These are phyloP conservation scores for Wickerhamomyces sp. DNA, from an alignment of 1,139 yeast genomes.

Conservation along the genomic window DNA sequence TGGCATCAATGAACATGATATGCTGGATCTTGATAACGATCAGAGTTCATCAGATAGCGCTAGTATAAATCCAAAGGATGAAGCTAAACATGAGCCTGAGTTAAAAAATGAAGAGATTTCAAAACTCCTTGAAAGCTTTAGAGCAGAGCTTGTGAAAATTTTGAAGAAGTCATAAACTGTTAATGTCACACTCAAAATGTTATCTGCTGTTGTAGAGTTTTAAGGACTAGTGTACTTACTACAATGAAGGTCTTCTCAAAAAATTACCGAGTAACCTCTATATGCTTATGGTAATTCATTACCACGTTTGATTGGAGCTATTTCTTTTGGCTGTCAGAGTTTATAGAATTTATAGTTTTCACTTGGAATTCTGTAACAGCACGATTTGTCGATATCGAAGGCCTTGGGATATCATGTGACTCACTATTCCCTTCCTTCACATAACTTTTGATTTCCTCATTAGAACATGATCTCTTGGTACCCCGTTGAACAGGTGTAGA, in stretches of 20 bases:
- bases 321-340: conserved; percentile 3
- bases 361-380: conserved; percentile 16
- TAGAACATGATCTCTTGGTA: conserved; percentile 11
- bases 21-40: conserved; percentile 51
- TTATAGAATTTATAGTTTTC: conserved; percentile 8
- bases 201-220: too few species aligned
- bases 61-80: conserved; percentile 15
- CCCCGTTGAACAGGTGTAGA: too few species aligned
- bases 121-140: conserved; percentile 11
- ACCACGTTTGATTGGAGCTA: background rate
- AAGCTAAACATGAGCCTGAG: conserved; percentile 1
- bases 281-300: background rate
- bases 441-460: conserved; percentile 9
- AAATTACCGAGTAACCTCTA: too few species aligned
- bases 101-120: conserved; percentile 10
- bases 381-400: conserved; percentile 8
- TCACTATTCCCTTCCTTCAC: conserved; percentile 1
- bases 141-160: conserved; percentile 4
- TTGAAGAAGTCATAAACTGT: conserved; percentile 1
- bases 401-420: conserved; percentile 5
- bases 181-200: background rate
- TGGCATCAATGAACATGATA: conserved; percentile 56
- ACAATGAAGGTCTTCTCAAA: too few species aligned
- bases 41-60: conserved; percentile 35
- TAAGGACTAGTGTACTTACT: too few species aligned